phyloP scores from a whole-genome alignment of 768 basidiomycete genomes.

The Psilocybe azurescens region DNA sequence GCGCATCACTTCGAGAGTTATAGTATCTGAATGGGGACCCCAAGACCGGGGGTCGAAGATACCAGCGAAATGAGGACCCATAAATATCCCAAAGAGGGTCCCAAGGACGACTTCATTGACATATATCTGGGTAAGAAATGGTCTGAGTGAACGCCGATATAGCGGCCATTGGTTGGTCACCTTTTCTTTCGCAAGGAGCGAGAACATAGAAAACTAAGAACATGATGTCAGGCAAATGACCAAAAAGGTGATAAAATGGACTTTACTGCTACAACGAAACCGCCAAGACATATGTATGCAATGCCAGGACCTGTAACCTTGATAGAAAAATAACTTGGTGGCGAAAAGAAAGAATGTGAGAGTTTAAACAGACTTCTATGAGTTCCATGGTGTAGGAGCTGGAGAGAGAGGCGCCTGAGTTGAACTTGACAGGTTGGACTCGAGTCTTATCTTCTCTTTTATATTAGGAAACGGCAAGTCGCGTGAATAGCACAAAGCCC shows the following conservation, averaged over 20 bases:
- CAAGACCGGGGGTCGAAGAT: conserved; percentile 82
- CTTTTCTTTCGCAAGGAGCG: conserved; percentile 83
- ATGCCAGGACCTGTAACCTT: conserved; percentile 59
- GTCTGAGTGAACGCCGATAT: neutral
- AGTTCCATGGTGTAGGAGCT: conserved; percentile 22
- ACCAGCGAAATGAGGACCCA: conserved; percentile 75
- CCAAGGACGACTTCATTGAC: conserved; percentile 95
- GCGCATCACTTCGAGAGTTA: conserved; percentile 86
- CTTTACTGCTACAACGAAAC: conserved; percentile 46
- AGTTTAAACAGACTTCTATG: conserved; percentile 37
- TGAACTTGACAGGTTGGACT: too few relatives aligned
- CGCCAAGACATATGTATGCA: conserved; percentile 69
- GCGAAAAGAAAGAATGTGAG: conserved; percentile 17
- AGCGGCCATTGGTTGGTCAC: conserved; percentile 38
- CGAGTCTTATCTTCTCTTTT: neutral
- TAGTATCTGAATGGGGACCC: conserved; percentile 53
- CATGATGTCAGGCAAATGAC: neutral
- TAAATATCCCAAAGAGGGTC: conserved; percentile 66
- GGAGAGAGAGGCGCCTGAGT: too few relatives aligned
- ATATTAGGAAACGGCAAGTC: neutral
- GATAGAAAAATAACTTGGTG: conserved; percentile 27
- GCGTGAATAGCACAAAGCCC: neutral
- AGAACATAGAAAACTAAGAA: conserved; percentile 80
- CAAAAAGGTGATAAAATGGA: neutral
- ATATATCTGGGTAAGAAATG: conserved; percentile 57